Evolutionary conservation across 2,329 filamentous ascomycete species (phyloP), one percentile per base, ranked within the genome.

Genomic region (Alternaria sp.): DNA sequence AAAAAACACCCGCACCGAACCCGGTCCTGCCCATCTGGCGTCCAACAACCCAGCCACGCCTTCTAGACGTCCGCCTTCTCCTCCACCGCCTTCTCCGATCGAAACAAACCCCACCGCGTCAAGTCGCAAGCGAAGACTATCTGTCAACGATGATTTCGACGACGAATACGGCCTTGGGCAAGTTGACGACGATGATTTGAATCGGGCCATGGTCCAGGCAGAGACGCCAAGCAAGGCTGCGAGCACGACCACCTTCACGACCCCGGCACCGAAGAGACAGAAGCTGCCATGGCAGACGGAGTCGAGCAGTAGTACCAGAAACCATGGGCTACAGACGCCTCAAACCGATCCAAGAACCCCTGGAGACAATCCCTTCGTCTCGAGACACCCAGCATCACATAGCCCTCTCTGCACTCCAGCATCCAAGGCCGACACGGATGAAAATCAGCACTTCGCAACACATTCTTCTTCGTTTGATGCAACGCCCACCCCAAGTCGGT

Each of bases 1-100:
- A 52, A 78, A 70, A 55, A 85, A 84, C 62, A 80, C 82, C 34
- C 75, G 78, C 55, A 81, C 75, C n/a, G 83, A 85, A 65, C 73
- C 78, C 3, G 56, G 24, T 8, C 54, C 39, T 17, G 31, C 8
- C 44, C 24, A 34, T 1, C 13, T 31, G 28, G 31, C 40, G 11
- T 28, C 23, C 44, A 37, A 40, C 17, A 42, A 48, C 8, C 50
- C 57, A 1, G 45, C 49, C 23, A 70, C 70, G 3, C 68, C 69
- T 7, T 60, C 69, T 5, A 67, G 56, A 46, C 61, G 61, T 7
- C 54, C 39, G 23, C 51, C 53, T 9, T 63, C 66, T 14, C 68
- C 73, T 21, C 61, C 67, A 17, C 65, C 65, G 26, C 60, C 65
- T 13, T 71, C 68, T 54, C 65, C 66, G 3, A 42, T 58, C 8